Base-by-base conservation (phyloP, 2,329 filamentous ascomycete genomes). In the Fusarium coffeatum region DNA sequence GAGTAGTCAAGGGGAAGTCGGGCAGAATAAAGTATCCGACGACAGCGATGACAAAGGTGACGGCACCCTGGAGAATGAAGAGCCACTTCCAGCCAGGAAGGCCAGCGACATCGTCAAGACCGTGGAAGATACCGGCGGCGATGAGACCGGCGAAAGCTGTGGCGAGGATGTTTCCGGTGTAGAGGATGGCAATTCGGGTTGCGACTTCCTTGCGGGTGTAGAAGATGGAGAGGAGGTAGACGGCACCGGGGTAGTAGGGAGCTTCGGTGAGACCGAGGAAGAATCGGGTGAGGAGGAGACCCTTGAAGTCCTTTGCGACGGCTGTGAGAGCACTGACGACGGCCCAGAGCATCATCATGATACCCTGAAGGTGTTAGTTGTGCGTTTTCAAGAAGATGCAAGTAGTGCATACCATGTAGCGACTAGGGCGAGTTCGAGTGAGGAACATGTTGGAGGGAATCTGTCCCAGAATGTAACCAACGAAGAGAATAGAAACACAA, bases 41-140 rank as follows among this genome's bases (percentile, higher is more conserved):
- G 10, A 78, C 34, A 10, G 75, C 75, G 10, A 77, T 68, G 15
- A 75, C 63, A 11, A 78, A 74, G 2, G 76, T 77, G 13, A 78
- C 83, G 2, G 83, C 81, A 16, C 90, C 90, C 76, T 92, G 89
- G 9, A 92, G 87, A 50, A 92, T 90, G 76, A 92, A 92, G 0
- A 92, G 82, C 75, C 78, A 80, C 48, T 74, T 76, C 78, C 78
- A 79, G 3, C 77, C 77, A 4, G 68, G 60, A 4, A 79, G 40
- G 1, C 74, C 72, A 15, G 57, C 68, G 6, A 72, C 60, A 2
- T 74, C 75, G 12, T 77, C 76, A 32, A 79, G 69, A 1, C 72
- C 72, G 20, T 72, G 75, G 55, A 84, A 83, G 20, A 83, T 80
- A 8, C 79, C 83, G 2, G 82, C 80, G 0, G 81, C 82, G 41